phyloP scores from a whole-genome alignment of 2,329 filamentous ascomycete genomes.

The Aspergillus luchuensis region DNA sequence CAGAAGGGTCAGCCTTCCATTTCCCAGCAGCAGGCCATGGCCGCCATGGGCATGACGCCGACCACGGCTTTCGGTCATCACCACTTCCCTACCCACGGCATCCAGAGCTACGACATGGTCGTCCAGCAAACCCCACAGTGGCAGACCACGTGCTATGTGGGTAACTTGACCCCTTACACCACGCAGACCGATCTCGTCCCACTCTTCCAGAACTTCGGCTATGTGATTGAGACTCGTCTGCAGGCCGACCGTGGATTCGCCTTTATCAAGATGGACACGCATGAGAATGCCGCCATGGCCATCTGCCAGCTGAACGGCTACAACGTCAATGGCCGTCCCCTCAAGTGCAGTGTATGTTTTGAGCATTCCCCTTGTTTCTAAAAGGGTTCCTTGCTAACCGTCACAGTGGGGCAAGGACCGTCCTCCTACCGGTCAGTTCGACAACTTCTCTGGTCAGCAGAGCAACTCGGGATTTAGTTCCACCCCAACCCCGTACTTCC shows the following conservation, averaged over 20 bases:
- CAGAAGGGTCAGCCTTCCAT: conserved; percentile 99
- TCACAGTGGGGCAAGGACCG: conserved; percentile 97
- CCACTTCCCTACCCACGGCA: conserved; percentile 94
- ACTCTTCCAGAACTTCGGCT: conserved; percentile 97
- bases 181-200: conserved; percentile 96
- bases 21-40: conserved; percentile 95
- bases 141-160: conserved; percentile 98
- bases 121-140: conserved; percentile 91
- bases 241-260: conserved; percentile 97
- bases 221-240: conserved; percentile 95
- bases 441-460: conserved; percentile 81
- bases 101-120: conserved; percentile 97
- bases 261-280: conserved; percentile 98
- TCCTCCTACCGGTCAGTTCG: conserved; percentile 78
- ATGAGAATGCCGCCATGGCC: conserved; percentile 97
- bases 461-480: conserved; percentile 69
- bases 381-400: conserved; percentile 36
- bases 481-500: conserved; percentile 82
- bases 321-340: conserved; percentile 91
- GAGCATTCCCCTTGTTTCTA: conserved; percentile 10
- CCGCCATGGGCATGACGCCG: conserved; percentile 95
- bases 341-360: conserved; percentile 94
- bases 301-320: conserved; percentile 98
- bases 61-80: conserved; percentile 96
- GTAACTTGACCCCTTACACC: conserved; percentile 96